Evolutionary conservation across 257 asterid genomes (phyloP).

Genomic region (Mitragyna speciosa): DNA sequence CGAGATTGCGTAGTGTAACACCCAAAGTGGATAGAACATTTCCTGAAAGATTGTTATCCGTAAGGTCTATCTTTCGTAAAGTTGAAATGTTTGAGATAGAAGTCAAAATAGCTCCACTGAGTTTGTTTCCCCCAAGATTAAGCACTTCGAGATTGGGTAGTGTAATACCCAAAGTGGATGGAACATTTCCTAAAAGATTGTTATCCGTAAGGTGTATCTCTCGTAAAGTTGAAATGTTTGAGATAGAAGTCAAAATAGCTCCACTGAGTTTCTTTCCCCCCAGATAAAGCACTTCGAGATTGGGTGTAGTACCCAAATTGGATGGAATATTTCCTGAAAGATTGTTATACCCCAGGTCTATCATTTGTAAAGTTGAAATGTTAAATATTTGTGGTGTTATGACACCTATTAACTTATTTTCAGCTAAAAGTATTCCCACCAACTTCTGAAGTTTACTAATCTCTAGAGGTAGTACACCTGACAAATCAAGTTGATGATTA

Average conservation of each 20-base stretch:
- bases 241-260: slow-evolving; percentile 15
- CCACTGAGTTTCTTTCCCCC: slow-evolving; percentile 8
- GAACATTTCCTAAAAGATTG: neutral
- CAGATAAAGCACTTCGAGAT: neutral
- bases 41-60: neutral
- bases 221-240: slow-evolving; percentile 21
- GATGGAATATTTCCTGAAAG: neutral
- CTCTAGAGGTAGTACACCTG: too few relatives aligned
- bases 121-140: neutral
- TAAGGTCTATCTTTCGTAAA: too few relatives aligned
- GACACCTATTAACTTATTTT: slow-evolving; percentile 18
- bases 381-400: slow-evolving; percentile 32
- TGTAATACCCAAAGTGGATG: neutral
- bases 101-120: slow-evolving; percentile 17
- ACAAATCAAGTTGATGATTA: too few relatives aligned
- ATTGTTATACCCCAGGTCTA: neutral
- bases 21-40: neutral
- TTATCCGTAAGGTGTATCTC: rapidly evolving
- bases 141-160: neutral
- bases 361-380: slow-evolving; percentile 20
- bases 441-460: slow-evolving; percentile 29
- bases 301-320: neutral
- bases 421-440: neutral
- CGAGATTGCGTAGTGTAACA: neutral
- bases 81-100: slow-evolving; percentile 14